Conservation (phyloP, 352 stramenopile genomes). For the Globisporangium cystogenes region DNA sequence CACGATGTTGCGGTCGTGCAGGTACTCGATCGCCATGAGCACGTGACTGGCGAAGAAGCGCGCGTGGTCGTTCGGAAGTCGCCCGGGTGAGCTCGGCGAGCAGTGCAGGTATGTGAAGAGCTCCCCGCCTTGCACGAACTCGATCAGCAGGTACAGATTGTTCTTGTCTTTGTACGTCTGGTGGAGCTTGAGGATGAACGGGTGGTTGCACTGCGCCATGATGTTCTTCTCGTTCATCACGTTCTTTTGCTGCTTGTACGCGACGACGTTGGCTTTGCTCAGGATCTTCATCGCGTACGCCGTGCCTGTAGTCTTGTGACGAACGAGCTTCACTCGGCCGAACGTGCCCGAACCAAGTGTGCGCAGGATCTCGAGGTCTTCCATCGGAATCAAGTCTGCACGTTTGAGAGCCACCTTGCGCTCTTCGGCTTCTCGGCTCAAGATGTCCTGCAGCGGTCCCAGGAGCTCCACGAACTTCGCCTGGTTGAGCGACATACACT, state of each 20-base stretch:
- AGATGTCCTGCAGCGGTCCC: slow-evolving; percentile 62
- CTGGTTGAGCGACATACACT: slow-evolving; percentile 88
- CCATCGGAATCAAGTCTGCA: no score
- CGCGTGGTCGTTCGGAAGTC: slow-evolving; percentile 52
- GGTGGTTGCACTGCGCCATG: slow-evolving; percentile 93
- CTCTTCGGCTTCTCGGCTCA: slow-evolving; percentile 63
- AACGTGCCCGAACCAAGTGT: slow-evolving; percentile 94
- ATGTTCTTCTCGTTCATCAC: slow-evolving; percentile 97
- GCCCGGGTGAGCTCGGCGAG: slow-evolving; percentile 37
- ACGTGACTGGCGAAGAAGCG: slow-evolving; percentile 65
- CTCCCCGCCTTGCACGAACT: slow-evolving; percentile 88
- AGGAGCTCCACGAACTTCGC: slow-evolving; percentile 84
- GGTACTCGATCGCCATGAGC: slow-evolving; percentile 78
- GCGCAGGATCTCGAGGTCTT: slow-evolving; percentile 72
- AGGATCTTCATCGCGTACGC: slow-evolving; percentile 94
- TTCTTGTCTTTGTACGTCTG: slow-evolving; percentile 93
- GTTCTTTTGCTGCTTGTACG: slow-evolving; percentile 95
- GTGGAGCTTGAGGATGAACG: slow-evolving; percentile 96
- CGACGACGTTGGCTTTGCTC: slow-evolving; percentile 92
- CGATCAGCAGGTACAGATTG: slow-evolving; percentile 94
- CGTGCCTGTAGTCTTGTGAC: slow-evolving; percentile 61
- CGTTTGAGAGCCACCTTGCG: slow-evolving; percentile 29
- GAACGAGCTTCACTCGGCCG: slow-evolving; percentile 92
- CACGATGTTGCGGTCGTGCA: slow-evolving; percentile 89
- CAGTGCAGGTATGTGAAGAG: slow-evolving; percentile 93